Base-by-base conservation (phyloP, 306 rosid species). In the Citrullus mucosospermus region DNA sequence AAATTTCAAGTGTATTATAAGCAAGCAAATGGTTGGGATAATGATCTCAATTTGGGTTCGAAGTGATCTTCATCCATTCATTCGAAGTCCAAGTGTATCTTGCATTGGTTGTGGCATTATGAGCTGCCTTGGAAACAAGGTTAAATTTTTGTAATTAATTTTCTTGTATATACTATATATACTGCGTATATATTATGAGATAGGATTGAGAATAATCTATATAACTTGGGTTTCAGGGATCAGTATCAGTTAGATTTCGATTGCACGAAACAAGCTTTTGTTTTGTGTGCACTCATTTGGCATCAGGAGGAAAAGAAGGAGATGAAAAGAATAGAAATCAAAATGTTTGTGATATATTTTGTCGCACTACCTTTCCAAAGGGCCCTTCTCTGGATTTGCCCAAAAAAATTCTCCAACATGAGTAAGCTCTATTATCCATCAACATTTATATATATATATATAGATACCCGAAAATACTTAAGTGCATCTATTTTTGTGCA, bases 21-120 rank as follows among this genome's bases (percentile, higher is more conserved):
- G 98, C 82, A 94, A 90, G 79, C 96, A 94, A 81, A 94, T 94
- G 98, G 98, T 94, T 80, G 98, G 98, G 56, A 89, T 94, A 57
- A 78, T 90, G 80, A 86, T 92, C 39, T 88, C 97, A 3, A 94
- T 90, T 46, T 94, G 98, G 98, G 87, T 84, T 60, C 83, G 90
- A 81, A 83, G 79, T 17, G 77, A 85, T 80, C 88, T 92, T 79
- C 84, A 89, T 74, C 93, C 94, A 11, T 84, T 88, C 83, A 85
- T 94, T 78, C 83, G 78, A 77, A 83, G 88, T 86, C 89, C 88
- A 59, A 88, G 87, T 30, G 98, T 94, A 62, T 92, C 95, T 1
- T 94, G 98, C 51, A 83, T 94, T 0, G 97, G 97, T 13, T 89
- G 95, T 82, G 98, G 98, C 75, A 83, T 92, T 82, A 89, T 94